phyloP scores from a whole-genome alignment of 768 basidiomycete species.

The Boletus huronensis region DNA sequence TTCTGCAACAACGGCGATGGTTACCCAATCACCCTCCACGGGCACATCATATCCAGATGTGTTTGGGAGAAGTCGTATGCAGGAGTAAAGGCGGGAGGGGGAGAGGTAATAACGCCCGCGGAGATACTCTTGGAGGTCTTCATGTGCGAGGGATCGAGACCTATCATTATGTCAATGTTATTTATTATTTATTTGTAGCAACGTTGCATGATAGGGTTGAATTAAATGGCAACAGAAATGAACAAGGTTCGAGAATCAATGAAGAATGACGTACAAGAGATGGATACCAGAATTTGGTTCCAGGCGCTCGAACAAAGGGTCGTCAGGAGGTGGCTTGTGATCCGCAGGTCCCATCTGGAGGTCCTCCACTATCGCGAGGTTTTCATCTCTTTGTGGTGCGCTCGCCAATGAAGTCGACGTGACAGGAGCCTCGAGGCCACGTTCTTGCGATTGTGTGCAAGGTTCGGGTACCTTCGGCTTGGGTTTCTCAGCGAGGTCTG shows the following conservation, averaged over 20 bases:
- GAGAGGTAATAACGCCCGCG: constrained; percentile 83
- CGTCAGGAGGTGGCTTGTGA: constrained; percentile 65
- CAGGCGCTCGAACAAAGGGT: constrained; percentile 69
- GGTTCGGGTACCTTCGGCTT: constrained; percentile 11
- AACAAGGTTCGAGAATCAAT: constrained; percentile 1
- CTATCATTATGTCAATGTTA: constrained; percentile 38
- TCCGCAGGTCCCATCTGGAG: constrained; percentile 76
- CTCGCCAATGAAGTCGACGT: constrained; percentile 1
- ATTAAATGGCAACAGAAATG: neutral
- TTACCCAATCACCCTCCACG: constrained; percentile 90
- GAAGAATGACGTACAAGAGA: constrained; percentile 56
- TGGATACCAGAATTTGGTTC: constrained; percentile 93
- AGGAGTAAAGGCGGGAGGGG: constrained; percentile 86
- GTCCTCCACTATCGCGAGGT: constrained; percentile 69
- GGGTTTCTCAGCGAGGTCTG: constrained; percentile 21
- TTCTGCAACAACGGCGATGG: constrained; percentile 93
- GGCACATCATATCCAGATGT: constrained; percentile 89
- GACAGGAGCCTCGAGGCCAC: neutral
- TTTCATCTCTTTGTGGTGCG: constrained; percentile 48
- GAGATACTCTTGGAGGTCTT: constrained; percentile 77
- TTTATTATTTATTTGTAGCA: constrained; percentile 1
- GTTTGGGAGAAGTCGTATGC: constrained; percentile 70
- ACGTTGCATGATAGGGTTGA: neutral
- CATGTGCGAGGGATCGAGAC: constrained; percentile 68
- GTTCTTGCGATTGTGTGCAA: constrained; percentile 4